Base-by-base conservation (phyloP, 306 rosid species). In the Adenanthera pavonina region DNA sequence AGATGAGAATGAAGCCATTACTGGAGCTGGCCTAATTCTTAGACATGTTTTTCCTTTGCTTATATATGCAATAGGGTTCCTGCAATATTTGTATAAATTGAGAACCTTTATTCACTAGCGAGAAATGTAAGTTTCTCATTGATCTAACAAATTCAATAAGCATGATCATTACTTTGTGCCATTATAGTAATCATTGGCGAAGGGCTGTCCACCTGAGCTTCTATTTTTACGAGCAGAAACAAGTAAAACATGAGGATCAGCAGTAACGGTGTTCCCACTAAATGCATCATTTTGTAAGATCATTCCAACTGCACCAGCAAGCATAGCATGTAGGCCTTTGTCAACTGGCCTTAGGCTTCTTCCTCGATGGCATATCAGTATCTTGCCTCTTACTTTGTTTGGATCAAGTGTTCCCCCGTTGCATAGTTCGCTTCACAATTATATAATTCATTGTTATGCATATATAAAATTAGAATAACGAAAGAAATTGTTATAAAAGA, bases 1-100 rank as follows among this genome's bases (percentile, higher is more conserved):
- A 4, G 95, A 88, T 53, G 97, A 93, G 85, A 91, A 91, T 54
- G 91, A 54, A 49, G 97, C 95, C 86, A 93, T 72, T 46, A 72
- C 17, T 13, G 95, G 97, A 60, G 96, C 87, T 35, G 62, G 62
- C 13, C 13, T n/a, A n/a, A 56, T 56, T 56, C 62, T 34, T 0
- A 56, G 62, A 56, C 7, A 56, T 19, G 62, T 56, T 19, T 56
- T 56, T 8, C 34, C 62, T n/a, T 56, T 56, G 13, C 19, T 34
- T 34, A 56, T 56, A 12, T 4, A 56, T 19, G 62, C 62, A 56
- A 56, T 19, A 19, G 62, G 62, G 62, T 56, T 56, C 34, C 62
- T 56, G 33, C 33, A 56, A n/a, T 25, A 25, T 25, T 25, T 25
- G 30, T 25, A 25, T 25, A 25, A 25, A 25, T 25, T 25, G 30